Evolutionary conservation across 2,329 filamentous ascomycete species (phyloP).

Genomic region (Fusarium sp.): DNA sequence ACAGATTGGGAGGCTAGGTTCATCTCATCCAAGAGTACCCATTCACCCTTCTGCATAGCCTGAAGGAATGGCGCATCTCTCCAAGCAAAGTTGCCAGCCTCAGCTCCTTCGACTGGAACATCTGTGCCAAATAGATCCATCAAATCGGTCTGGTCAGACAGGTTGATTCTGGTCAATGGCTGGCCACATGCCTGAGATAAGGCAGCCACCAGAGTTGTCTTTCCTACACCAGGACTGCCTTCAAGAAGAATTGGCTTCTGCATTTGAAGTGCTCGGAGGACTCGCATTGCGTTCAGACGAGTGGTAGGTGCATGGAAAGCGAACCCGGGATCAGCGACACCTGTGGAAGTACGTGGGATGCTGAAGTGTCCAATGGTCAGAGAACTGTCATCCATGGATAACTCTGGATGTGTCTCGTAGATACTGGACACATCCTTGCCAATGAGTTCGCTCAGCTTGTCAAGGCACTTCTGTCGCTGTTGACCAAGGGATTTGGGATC

Average conservation of each 20-base stretch:
- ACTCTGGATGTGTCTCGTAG: slow-evolving; percentile 73
- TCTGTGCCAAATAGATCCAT: slow-evolving; percentile 98
- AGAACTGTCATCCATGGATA: slow-evolving; percentile 64
- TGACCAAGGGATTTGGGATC: slow-evolving; percentile 75
- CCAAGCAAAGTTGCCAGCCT: slow-evolving; percentile 93
- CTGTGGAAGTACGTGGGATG: slow-evolving; percentile 65
- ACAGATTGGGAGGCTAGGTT: slow-evolving; percentile 97
- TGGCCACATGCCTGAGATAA: slow-evolving; percentile 83
- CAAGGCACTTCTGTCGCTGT: slow-evolving; percentile 79
- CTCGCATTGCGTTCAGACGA: slow-evolving; percentile 87
- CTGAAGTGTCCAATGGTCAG: slow-evolving; percentile 82
- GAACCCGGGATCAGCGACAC: slow-evolving; percentile 51
- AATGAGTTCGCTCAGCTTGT: slow-evolving; percentile 77
- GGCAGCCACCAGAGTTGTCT: slow-evolving; percentile 92
- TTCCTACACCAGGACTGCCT: slow-evolving; percentile 97
- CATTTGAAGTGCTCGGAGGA: slow-evolving; percentile 88
- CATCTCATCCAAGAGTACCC: slow-evolving; percentile 99
- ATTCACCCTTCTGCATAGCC: slow-evolving; percentile 96
- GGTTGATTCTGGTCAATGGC: slow-evolving; percentile 90
- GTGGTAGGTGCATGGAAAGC: slow-evolving; percentile 93
- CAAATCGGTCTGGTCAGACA: slow-evolving; percentile 97
- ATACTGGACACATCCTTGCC: slow-evolving; percentile 70
- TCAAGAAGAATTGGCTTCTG: slow-evolving; percentile 93
- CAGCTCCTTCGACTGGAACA: slow-evolving; percentile 92
- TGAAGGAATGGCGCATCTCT: slow-evolving; percentile 94